phyloP scores from a whole-genome alignment of 75 land plant genomes.

The Isoetes taiwanensis region DNA sequence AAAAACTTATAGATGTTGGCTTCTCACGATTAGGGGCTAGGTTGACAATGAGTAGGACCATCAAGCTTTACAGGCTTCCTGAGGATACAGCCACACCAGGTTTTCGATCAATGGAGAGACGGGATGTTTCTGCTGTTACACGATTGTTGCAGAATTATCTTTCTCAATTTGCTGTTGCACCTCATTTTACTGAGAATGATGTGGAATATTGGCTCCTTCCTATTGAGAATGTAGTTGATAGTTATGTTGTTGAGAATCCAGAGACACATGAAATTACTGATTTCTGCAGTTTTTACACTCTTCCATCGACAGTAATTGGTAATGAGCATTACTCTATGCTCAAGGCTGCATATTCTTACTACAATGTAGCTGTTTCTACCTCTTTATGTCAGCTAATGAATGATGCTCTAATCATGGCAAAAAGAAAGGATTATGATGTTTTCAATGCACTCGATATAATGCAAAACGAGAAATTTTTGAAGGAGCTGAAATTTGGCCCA shows the following conservation, averaged over 20 bases:
- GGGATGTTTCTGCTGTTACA: conserved; percentile 60
- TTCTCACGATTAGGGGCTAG: conserved; percentile 68
- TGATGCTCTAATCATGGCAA: conserved; percentile 67
- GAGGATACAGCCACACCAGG: conserved; percentile 54
- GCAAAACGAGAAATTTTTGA: conserved; percentile 66
- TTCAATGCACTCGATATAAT: conserved; percentile 81
- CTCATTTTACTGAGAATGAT: conserved; percentile 55
- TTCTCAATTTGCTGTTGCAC: conserved; percentile 50
- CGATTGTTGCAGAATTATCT: conserved; percentile 43
- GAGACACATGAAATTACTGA: conserved; percentile 62
- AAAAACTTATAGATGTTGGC: conserved; percentile 77
- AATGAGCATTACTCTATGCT: conserved; percentile 47
- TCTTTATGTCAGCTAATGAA: conserved; percentile 66
- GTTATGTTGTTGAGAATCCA: conserved; percentile 62
- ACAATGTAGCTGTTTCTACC: conserved; percentile 50
- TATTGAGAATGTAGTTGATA: conserved; percentile 48
- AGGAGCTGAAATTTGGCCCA: conserved; percentile 80
- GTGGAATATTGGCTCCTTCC: conserved; percentile 76
- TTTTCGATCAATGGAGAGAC: conserved; percentile 55
- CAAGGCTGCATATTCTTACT: conserved; percentile 85
- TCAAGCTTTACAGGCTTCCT: conserved; percentile 54
- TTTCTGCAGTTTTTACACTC: conserved; percentile 72
- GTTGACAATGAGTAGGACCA: conserved; percentile 78
- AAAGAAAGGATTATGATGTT: conserved; percentile 60
- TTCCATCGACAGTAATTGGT: conserved; percentile 68